Evolutionary conservation across 805 yeast genomes (phyloP), one percentile per base, ranked within the genome.

Genomic region (Henningerozyma blattae): DNA sequence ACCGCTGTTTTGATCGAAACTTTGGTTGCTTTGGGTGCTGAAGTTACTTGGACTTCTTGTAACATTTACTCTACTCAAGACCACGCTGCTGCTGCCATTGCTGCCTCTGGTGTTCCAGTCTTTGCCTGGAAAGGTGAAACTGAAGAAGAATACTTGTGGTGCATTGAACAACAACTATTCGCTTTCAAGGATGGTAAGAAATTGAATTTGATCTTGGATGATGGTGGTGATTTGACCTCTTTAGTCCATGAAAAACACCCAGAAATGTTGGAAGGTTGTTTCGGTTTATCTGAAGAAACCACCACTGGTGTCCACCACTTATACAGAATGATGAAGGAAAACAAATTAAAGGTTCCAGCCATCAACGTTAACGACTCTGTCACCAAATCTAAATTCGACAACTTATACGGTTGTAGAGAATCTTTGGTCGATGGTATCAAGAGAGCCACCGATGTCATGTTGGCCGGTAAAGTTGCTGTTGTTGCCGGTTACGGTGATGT

Each of bases 41-140:
- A 89, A 73, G 98, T 89, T 45, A 89, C 98, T 58, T 89, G 98
- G 98, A 75, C 95, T 45, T 85, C 95, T 32, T 89, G 98, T 76
- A 89, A 89, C 93, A 89, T 89, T 56, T 89, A 84, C 80, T 87
- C 96, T 51, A 89, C 98, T 47, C 98, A 89, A 72, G 97, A 89
- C 70, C 97, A 89, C 65, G 97, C 97, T 52, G 97, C 98, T 55
- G 95, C 98, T 58, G 97, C 97, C 55, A 89, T 89, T 65, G 98
- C 96, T 55, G 97, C 97, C 51, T 66, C 95, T 48, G 97, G 98
- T 70, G 91, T 89, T 41, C 97, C 98, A 60, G 98, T 89, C 48
- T 89, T 84, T 54, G 98, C 98, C 57, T 89, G 98, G 98, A 89
- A 89, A 75, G 98, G 97, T 64, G 97, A 89, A 77, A 84, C 97